Evolutionary conservation across 805 yeast species (phyloP), one percentile per base, ranked within the genome.

Genomic region (Kluyveromyces aestuarii): DNA sequence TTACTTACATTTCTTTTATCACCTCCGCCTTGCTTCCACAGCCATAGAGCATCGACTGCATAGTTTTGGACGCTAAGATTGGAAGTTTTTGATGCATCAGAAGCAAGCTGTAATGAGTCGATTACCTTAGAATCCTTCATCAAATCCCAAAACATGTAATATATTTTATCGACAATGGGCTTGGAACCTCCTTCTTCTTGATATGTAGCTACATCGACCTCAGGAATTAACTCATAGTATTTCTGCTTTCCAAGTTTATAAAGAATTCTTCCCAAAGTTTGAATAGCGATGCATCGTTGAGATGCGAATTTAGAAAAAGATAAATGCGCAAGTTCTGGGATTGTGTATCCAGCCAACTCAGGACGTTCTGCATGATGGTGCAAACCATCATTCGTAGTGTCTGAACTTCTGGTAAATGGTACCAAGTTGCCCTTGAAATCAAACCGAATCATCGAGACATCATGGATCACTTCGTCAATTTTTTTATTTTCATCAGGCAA

Each of bases 361-460:
- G 98, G 96, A 44, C 84, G 81, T 10, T 84, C 87, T 0, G 96
- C 76, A 65, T 93, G 99, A 63, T 93, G 98, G 59, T 88, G 96
- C 25, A 93, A 74, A 0, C 96, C 99, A 38, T 76, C 61, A 38
- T 73, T 70, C 0, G 82, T 73, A 2, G 84, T 80, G 1, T 67
- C 50, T 14, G 68, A 63, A 30, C 80, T 71, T 45, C 79, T 72
- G 0, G 72, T 64, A 6, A 84, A 83, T 7, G 81, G 72, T 3
- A 93, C 72, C 51, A 93, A 64, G 55, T 86, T 73, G 10, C 97
- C 99, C 45, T 80, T 72, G 66, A 93, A 89, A 60, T 91, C 97
- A 61, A 93, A 93, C 53, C 99, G 71, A 61, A 91, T 70, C 46
- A 85, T 88, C 5, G 83, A 65, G 5, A 84, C 76, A 45, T 82